These are phyloP conservation scores for Tephrocybe sp. DNA, from an alignment of 768 basidiomycete species.

Conservation along the genomic window DNA sequence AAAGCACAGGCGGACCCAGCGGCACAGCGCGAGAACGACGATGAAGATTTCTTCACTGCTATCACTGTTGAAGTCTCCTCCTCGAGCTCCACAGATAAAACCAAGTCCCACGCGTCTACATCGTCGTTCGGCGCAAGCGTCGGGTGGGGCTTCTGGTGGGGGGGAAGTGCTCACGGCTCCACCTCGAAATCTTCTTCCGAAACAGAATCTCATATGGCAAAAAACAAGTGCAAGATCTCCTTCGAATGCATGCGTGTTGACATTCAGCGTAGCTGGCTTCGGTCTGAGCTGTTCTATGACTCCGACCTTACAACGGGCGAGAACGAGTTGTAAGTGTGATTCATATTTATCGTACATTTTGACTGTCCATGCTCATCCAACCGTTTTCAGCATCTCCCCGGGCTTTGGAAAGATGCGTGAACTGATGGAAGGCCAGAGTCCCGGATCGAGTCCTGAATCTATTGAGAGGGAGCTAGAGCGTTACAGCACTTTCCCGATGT, in stretches of 20 bases:
- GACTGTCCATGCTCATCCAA: neutral
- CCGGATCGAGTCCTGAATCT: neutral
- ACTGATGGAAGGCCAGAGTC: neutral
- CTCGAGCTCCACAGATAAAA: neutral
- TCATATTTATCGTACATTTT: neutral
- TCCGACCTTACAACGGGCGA: neutral
- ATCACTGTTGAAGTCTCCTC: conserved; percentile 2
- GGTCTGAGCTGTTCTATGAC: conserved; percentile 6
- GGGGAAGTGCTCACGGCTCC: neutral
- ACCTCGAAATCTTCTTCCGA: neutral
- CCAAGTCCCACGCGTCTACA: neutral
- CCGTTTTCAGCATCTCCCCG: neutral
- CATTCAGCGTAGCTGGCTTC: conserved; percentile 3
- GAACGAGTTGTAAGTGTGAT: neutral
- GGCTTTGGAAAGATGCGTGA: neutral
- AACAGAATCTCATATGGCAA: neutral
- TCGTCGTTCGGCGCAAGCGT: conserved; percentile 3
- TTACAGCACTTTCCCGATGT: conserved; percentile 2
- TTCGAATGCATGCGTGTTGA: conserved; percentile 10
- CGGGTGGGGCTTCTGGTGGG: neutral
- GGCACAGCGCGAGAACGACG: neutral
- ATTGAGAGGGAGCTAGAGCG: neutral
- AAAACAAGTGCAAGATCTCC: conserved; percentile 5
- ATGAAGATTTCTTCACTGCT: conserved; percentile 3
- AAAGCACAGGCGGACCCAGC: neutral